These are phyloP conservation scores for Durotheca rogersii DNA, from an alignment of 495 filamentous ascomycete genomes.

Conservation along the genomic window DNA sequence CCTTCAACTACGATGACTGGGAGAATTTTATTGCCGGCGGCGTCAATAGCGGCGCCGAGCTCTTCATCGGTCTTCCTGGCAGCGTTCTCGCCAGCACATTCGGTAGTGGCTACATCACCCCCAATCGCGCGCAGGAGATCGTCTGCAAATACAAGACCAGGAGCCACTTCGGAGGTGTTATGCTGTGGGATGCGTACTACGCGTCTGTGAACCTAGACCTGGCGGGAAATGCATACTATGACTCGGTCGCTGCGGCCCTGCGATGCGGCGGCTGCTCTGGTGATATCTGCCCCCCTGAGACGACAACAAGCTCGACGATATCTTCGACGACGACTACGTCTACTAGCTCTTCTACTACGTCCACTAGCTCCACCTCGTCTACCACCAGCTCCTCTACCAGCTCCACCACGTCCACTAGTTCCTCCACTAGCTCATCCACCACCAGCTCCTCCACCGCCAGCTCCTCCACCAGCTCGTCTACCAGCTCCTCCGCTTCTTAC, in stretches of 20 bases:
- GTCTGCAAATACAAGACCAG: constrained; percentile 38
- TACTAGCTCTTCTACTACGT: not conserved
- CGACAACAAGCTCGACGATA: constrained; percentile 1
- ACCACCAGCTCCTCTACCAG: constrained; percentile 3
- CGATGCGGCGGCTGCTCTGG: constrained; percentile 23
- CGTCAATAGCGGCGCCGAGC: constrained; percentile 58
- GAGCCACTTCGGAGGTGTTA: constrained; percentile 43
- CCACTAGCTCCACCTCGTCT: not conserved
- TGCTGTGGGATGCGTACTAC: constrained; percentile 43
- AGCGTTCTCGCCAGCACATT: constrained; percentile 35
- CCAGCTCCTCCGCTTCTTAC: constrained; percentile 1
- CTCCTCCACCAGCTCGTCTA: constrained; percentile 5
- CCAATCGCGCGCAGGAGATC: constrained; percentile 19
- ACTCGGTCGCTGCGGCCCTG: constrained; percentile 29
- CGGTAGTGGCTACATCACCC: constrained; percentile 38
- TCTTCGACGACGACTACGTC: not conserved
- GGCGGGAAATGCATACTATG: constrained; percentile 33
- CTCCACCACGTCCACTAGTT: constrained; percentile 13
- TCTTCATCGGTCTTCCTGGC: constrained; percentile 66
- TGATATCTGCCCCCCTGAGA: constrained; percentile 14
- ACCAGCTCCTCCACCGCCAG: not conserved
- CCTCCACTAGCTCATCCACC: constrained; percentile 8
- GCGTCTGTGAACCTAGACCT: constrained; percentile 28
- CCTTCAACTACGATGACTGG: constrained; percentile 67
- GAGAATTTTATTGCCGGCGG: constrained; percentile 55